A percentile compares a stretch with the other conserved stretches of the same genome.
phyloP scores from a whole-genome alignment of 352 stramenopile species.

The Pythium vanterpoolii region DNA sequence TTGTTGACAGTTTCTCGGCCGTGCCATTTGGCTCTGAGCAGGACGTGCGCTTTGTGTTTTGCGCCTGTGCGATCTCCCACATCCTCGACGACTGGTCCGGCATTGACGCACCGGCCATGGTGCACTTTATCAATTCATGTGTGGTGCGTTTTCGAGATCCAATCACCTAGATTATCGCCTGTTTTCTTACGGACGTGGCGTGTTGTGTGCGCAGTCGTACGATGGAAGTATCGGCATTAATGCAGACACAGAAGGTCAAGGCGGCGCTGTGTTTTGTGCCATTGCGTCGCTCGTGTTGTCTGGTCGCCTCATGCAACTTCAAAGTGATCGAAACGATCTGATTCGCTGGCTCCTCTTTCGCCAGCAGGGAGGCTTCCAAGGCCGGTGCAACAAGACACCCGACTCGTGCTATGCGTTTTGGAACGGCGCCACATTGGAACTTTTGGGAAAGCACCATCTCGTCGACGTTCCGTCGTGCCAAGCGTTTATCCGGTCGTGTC shows the following conservation, averaged over 20 bases:
- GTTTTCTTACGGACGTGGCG: not conserved
- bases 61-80: conserved; percentile 84
- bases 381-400: conserved; percentile 87
- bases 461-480: conserved; percentile 70
- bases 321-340: conserved; percentile 61
- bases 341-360: conserved; percentile 83
- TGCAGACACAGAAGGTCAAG: conserved; percentile 63
- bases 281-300: conserved; percentile 71
- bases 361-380: conserved; percentile 85
- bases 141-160: conserved; percentile 37
- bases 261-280: conserved; percentile 68
- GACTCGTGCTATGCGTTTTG: conserved; percentile 93
- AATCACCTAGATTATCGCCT: not conserved
- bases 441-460: conserved; percentile 74
- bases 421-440: conserved; percentile 85
- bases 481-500: conserved; percentile 81
- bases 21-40: conserved; percentile 72
- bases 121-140: conserved; percentile 82
- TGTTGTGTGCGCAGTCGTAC: conserved; percentile 46
- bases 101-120: conserved; percentile 56
- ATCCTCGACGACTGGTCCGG: conserved; percentile 86
- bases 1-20: conserved; percentile 61
- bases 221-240: conserved; percentile 80
- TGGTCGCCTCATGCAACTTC: conserved; percentile 62
- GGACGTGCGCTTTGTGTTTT: conserved; percentile 89